Conservation (phyloP, 2,329 filamentous ascomycete genomes). For the Sclerotinia minor region DNA sequence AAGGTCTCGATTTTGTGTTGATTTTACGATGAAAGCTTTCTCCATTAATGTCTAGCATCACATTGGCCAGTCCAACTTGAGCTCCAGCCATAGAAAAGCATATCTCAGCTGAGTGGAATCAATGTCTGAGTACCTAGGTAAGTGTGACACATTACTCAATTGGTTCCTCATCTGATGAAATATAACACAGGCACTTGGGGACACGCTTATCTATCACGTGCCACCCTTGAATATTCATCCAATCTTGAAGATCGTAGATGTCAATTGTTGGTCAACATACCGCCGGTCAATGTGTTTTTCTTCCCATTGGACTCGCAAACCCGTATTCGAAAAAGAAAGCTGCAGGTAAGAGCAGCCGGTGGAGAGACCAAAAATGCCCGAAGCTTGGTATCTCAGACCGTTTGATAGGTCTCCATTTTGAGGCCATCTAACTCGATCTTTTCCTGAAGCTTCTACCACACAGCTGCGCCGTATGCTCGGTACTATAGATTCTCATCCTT, state of each 20-base stretch:
- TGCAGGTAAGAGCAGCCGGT: constrained; percentile 2
- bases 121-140: not conserved
- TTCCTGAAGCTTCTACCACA: constrained; percentile 2
- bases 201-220: constrained; percentile 13
- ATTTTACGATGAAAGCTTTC: not conserved
- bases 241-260: constrained; percentile 16
- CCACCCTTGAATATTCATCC: constrained; percentile 5
- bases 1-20: not conserved
- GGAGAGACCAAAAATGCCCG: constrained; percentile 5
- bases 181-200: not conserved
- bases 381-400: not conserved
- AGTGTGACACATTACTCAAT: not conserved
- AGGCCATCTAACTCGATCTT: constrained; percentile 10
- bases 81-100: not conserved
- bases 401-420: constrained; percentile 9
- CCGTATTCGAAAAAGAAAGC: not conserved
- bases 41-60: not conserved
- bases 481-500: constrained; percentile 20
- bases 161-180: constrained; percentile 5
- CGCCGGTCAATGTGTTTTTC: not conserved
- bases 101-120: not conserved
- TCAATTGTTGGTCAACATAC: not conserved
- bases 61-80: not conserved
- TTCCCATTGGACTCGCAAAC: not conserved
- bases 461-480: constrained; percentile 12